These are phyloP conservation scores for Carex pumila DNA, from an alignment of 176 grass and related monocot species.

Conservation along the genomic window DNA sequence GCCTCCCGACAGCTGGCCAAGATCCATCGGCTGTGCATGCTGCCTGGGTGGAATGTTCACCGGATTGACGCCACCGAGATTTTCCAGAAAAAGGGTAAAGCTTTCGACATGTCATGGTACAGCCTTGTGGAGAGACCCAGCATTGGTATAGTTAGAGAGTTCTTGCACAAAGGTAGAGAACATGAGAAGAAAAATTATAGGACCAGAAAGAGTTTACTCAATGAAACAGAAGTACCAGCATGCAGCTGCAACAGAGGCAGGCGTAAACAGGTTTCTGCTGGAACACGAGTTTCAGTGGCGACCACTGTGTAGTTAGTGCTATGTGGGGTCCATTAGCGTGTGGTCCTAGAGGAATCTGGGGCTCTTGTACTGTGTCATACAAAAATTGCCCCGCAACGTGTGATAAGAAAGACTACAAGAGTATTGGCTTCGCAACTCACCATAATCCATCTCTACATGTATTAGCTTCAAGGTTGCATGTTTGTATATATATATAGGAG, in stretches of 20 bases:
- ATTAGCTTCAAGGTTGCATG: too few species aligned
- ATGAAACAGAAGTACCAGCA: background rate
- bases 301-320: background rate
- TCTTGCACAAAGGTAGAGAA: slow-evolving; percentile 17
- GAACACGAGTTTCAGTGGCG: background rate
- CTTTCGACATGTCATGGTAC: slow-evolving; percentile 33
- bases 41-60: slow-evolving; percentile 28
- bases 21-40: slow-evolving; percentile 24
- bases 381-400: background rate
- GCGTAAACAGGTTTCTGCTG: background rate
- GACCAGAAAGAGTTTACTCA: background rate
- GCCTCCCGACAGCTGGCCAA: slow-evolving; percentile 34
- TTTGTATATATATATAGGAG: too few species aligned
- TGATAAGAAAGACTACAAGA: background rate
- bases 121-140: slow-evolving; percentile 29
- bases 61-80: slow-evolving; percentile 33
- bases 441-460: too few species aligned
- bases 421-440: too few species aligned
- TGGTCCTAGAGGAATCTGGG: background rate
- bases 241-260: background rate
- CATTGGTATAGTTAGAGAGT: slow-evolving; percentile 26
- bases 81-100: slow-evolving; percentile 10
- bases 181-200: background rate
- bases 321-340: background rate
- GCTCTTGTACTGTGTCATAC: background rate